These are phyloP conservation scores for Drosera spatulata DNA, from an alignment of 179 eudicot species.

Conservation along the genomic window DNA sequence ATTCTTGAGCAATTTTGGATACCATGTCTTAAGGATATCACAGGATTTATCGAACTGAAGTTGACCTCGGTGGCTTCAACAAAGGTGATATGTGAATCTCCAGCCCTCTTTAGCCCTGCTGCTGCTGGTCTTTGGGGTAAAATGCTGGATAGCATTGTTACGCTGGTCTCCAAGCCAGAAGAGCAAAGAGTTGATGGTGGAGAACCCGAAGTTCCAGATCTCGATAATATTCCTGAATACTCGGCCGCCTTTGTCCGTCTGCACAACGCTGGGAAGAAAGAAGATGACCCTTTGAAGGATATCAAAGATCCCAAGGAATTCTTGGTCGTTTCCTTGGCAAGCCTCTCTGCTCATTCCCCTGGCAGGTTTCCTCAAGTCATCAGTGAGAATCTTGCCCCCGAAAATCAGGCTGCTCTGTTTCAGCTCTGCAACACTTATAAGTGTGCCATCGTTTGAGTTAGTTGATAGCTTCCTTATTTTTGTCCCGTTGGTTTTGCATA, in stretches of 20 bases:
- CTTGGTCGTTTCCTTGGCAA: slow-evolving; percentile 55
- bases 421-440: slow-evolving; percentile 47
- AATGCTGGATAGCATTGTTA: slow-evolving; percentile 83
- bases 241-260: slow-evolving; percentile 72
- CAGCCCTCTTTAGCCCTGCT: slow-evolving; percentile 42
- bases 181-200: slow-evolving; percentile 68
- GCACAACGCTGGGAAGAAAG: slow-evolving; percentile 75
- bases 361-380: slow-evolving; percentile 55
- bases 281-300: slow-evolving; percentile 79
- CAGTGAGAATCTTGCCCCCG: slow-evolving; percentile 52
- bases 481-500: not conserved
- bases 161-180: slow-evolving; percentile 78
- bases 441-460: slow-evolving; percentile 29
- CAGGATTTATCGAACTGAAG: slow-evolving; percentile 72
- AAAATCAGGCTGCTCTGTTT: slow-evolving; percentile 70
- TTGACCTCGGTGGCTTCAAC: slow-evolving; percentile 81
- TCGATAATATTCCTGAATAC: slow-evolving; percentile 60
- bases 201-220: slow-evolving; percentile 83
- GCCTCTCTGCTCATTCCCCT: slow-evolving; percentile 40
- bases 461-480: not conserved
- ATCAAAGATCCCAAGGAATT: slow-evolving; percentile 77
- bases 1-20: slow-evolving; percentile 84
- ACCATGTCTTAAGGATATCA: slow-evolving; percentile 70
- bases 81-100: slow-evolving; percentile 70
- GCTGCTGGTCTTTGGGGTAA: slow-evolving; percentile 62